These are phyloP conservation scores for Zarea fungicola DNA, from an alignment of 2,329 filamentous ascomycete species.

Conservation along the genomic window DNA sequence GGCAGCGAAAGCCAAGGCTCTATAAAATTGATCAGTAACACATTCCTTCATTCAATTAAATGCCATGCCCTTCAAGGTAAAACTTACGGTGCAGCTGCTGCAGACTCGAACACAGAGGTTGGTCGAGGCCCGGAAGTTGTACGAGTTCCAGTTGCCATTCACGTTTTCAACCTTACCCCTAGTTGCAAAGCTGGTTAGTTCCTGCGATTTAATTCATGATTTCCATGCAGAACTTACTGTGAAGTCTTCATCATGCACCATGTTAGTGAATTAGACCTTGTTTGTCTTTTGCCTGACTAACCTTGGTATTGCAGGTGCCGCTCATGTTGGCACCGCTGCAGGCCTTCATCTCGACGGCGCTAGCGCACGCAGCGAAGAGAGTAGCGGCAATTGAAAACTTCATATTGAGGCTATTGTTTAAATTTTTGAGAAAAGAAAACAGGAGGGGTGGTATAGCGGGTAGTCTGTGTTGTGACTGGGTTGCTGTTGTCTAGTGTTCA, in stretches of 20 bases:
- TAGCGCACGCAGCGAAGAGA: slow-evolving; percentile 10
- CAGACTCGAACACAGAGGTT: slow-evolving; percentile 14
- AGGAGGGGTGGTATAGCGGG: neutral
- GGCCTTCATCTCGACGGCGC: slow-evolving; percentile 13
- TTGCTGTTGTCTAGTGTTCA: neutral
- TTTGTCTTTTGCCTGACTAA: neutral
- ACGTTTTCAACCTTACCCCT: too few relatives aligned
- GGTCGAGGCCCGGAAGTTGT: slow-evolving; percentile 13
- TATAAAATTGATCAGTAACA: neutral
- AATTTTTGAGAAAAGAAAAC: neutral
- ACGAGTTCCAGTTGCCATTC: slow-evolving; percentile 13
- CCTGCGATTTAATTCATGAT: neutral
- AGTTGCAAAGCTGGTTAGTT: neutral
- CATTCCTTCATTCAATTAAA: too few relatives aligned
- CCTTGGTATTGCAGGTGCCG: slow-evolving; percentile 9
- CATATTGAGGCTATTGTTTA: neutral
- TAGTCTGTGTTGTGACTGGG: neutral
- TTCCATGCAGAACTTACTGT: slow-evolving; percentile 3
- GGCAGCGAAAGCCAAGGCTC: slow-evolving; percentile 8
- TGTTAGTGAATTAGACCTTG: neutral
- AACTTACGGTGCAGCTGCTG: slow-evolving; percentile 12
- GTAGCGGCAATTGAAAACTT: slow-evolving; percentile 10
- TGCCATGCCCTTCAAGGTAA: too few relatives aligned
- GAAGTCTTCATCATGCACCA: neutral
- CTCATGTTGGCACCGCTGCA: slow-evolving; percentile 11